Evolutionary conservation across 164 flowering plant genomes (phyloP).

Genomic region (Brasenia schreberi): DNA sequence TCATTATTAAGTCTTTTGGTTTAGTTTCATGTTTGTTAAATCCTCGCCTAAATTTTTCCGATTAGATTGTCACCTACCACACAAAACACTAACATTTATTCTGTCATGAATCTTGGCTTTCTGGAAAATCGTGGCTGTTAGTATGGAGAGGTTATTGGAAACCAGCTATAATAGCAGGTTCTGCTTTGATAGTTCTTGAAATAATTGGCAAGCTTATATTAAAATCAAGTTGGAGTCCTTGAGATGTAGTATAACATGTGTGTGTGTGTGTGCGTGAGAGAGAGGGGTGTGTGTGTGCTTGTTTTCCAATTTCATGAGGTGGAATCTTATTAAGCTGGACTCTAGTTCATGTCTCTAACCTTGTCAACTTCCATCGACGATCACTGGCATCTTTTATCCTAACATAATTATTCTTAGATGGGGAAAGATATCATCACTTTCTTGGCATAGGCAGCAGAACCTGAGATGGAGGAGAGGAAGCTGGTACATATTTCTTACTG

Average conservation of each 20-base stretch:
- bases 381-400: background rate
- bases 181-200: too few relatives aligned
- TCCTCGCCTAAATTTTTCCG: background rate
- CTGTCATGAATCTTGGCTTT: too few relatives aligned
- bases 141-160: too few relatives aligned
- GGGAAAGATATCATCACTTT: conserved; percentile 82
- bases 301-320: too few relatives aligned
- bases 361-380: background rate
- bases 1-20: too few relatives aligned
- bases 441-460: conserved; percentile 84
- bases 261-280: background rate
- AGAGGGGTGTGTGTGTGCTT: conserved; percentile 4
- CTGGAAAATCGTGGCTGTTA: background rate
- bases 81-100: too few relatives aligned
- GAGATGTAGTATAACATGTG: too few relatives aligned
- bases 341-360: background rate
- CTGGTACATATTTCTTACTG: conserved; percentile 27
- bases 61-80: background rate
- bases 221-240: too few relatives aligned
- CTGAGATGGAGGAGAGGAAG: conserved; percentile 92
- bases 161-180: too few relatives aligned
- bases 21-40: too few relatives aligned
- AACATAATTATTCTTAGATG: conserved; percentile 31
- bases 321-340: background rate
- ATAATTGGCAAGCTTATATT: too few relatives aligned